These are phyloP conservation scores for sunflower (Helianthus annuus) DNA, from an alignment of 129 eudicot genomes.

Conservation along the genomic window DNA sequence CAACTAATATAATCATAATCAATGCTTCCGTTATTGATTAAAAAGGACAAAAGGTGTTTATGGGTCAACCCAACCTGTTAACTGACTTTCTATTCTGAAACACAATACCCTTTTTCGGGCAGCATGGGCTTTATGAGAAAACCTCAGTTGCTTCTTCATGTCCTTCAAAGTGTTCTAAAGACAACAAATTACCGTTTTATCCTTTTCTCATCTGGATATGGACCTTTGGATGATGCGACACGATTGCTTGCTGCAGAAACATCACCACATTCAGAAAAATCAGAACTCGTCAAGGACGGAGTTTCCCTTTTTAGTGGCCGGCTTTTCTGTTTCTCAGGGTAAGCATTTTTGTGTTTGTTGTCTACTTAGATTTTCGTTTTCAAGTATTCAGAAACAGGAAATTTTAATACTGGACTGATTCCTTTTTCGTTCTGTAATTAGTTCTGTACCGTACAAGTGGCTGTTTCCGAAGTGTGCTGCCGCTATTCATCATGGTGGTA, in stretches of 20 bases:
- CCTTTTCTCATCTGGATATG: conserved; percentile 80
- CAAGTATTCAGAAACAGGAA: conserved; percentile 8
- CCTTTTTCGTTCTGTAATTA: conserved; percentile 18
- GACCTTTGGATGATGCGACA: conserved; percentile 65
- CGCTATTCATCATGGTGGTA: conserved; percentile 97
- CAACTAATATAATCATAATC: background rate
- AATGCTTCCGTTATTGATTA: background rate
- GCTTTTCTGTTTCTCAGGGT: conserved; percentile 87
- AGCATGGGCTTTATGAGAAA: conserved; percentile 91
- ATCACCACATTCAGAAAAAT: conserved; percentile 40
- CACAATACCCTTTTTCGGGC: conserved; percentile 26
- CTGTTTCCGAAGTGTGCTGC: conserved; percentile 83
- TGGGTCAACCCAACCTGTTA: background rate
- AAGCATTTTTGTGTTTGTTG: conserved; percentile 29
- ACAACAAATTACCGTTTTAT: conserved; percentile 56
- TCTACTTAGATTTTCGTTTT: conserved; percentile 5
- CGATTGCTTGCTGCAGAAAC: conserved; percentile 44
- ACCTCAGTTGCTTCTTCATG: conserved; percentile 55
- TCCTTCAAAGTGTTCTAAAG: conserved; percentile 49
- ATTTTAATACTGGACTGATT: conserved; percentile 13
- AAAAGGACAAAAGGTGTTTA: background rate
- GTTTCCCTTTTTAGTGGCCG: conserved; percentile 50
- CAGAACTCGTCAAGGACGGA: conserved; percentile 41
- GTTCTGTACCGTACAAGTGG: conserved; percentile 84
- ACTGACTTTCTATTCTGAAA: conserved; percentile 21